Percentiles rank a stretch among this genome's conserved stretches.
Conservation (phyloP, 768 basidiomycete genomes). For the Mycena sanguinolenta region DNA sequence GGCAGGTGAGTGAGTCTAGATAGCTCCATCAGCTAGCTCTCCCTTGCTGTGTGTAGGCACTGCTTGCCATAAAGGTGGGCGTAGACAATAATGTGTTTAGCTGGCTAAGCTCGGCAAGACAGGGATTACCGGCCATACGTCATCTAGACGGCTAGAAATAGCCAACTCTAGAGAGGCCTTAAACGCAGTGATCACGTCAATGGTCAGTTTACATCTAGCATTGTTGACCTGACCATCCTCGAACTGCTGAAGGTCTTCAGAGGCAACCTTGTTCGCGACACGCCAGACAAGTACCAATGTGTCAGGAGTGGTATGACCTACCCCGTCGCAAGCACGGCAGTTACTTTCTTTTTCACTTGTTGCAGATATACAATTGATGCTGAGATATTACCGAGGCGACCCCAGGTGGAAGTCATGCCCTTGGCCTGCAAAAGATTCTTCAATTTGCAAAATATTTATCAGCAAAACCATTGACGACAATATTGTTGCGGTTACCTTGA, state of each 20-base stretch:
- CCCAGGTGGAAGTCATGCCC: not conserved
- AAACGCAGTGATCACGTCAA: no score
- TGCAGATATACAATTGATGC: not conserved
- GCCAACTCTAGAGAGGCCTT: no score
- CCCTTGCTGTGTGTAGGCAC: no score
- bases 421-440: conserved; percentile 41
- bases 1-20: no score
- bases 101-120: no score
- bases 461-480: no score
- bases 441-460: not conserved
- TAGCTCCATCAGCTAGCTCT: no score
- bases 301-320: conserved; percentile 9
- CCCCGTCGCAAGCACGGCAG: not conserved
- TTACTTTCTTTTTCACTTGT: conserved; percentile 28
- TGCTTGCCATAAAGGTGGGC: no score
- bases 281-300: not conserved
- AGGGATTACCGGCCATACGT: no score
- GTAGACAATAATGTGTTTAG: no score
- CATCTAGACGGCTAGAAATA: no score
- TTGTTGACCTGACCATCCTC: not conserved
- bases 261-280: not conserved
- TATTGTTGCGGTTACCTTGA: no score
- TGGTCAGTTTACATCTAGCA: not conserved
- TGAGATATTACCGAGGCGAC: not conserved
- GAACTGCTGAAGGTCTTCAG: not conserved